Conservation (phyloP, 2,329 filamentous ascomycete genomes). For the Fusarium armeniacum region DNA sequence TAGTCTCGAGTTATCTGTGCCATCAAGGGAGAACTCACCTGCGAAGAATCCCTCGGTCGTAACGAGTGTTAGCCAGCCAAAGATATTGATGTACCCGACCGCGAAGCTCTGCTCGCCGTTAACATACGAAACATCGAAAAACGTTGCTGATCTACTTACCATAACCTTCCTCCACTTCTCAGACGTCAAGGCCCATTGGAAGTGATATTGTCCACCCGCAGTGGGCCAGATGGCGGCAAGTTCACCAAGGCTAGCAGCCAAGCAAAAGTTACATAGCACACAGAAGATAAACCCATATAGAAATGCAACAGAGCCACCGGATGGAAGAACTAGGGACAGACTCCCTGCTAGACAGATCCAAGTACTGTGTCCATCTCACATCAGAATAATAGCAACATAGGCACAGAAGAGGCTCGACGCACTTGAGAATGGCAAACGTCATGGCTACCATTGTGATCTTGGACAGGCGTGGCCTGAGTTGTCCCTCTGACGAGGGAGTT, state of each 20-base stretch:
- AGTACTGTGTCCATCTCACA: conserved; percentile 21
- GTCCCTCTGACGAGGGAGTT: conserved; percentile 43
- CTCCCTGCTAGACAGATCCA: conserved; percentile 59
- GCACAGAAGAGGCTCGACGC: not conserved
- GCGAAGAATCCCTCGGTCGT: conserved; percentile 61
- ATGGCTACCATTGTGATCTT: conserved; percentile 60
- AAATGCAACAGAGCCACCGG: conserved; percentile 59
- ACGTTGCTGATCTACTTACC: conserved; percentile 39
- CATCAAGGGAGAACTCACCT: conserved; percentile 44
- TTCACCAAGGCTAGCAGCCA: conserved; percentile 60
- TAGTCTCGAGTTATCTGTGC: rapidly evolving
- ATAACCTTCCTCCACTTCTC: conserved; percentile 56
- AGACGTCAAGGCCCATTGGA: conserved; percentile 58
- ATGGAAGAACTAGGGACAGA: conserved; percentile 58
- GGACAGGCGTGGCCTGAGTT: conserved; percentile 56
- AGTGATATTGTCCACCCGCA: conserved; percentile 63
- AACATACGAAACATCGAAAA: not conserved
- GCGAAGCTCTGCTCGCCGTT: conserved; percentile 55
- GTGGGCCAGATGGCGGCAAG: conserved; percentile 62
- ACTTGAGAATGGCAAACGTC: conserved; percentile 61
- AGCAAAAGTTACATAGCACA: conserved; percentile 60
- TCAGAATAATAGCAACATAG: conserved; percentile 3
- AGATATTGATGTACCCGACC: conserved; percentile 60
- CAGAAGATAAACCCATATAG: conserved; percentile 63
- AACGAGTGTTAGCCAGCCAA: conserved; percentile 61